Evolutionary conservation across 768 basidiomycete species (phyloP).

Genomic region (Hygrophoropsis aurantiaca): DNA sequence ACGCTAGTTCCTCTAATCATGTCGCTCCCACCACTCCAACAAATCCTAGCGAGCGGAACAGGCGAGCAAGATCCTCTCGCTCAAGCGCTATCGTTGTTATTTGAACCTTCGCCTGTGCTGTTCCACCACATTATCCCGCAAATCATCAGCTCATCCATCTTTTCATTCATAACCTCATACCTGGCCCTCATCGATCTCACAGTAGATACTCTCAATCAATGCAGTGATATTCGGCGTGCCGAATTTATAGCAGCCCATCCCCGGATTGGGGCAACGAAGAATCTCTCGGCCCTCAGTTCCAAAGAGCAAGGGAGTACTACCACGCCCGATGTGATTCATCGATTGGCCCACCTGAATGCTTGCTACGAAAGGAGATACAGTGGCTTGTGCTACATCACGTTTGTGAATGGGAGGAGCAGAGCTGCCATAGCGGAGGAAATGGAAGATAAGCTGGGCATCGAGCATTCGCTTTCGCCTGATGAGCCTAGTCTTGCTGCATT

Average conservation of each 20-base stretch:
- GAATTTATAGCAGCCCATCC: slow-evolving; percentile 84
- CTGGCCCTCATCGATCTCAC: slow-evolving; percentile 54
- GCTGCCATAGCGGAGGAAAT: slow-evolving; percentile 75
- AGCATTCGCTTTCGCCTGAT: slow-evolving; percentile 46
- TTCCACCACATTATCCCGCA: slow-evolving; percentile 52
- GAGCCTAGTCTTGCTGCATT: slow-evolving; percentile 41
- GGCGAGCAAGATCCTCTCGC: neutral
- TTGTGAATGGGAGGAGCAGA: slow-evolving; percentile 83
- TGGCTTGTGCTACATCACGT: slow-evolving; percentile 85
- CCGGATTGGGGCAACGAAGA: slow-evolving; percentile 81
- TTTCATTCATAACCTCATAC: slow-evolving; percentile 39
- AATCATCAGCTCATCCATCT: slow-evolving; percentile 34
- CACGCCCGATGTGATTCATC: slow-evolving; percentile 69
- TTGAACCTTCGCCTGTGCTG: slow-evolving; percentile 70
- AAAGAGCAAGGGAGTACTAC: slow-evolving; percentile 69
- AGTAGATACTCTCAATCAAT: slow-evolving; percentile 45
- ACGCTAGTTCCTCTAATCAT: neutral
- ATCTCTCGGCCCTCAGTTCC: slow-evolving; percentile 72
- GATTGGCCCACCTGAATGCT: slow-evolving; percentile 73
- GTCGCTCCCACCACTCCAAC: slow-evolving; percentile 34
- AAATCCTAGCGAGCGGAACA: slow-evolving; percentile 17
- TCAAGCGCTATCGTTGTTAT: slow-evolving; percentile 35
- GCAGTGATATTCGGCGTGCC: slow-evolving; percentile 37
- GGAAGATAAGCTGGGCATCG: slow-evolving; percentile 60
- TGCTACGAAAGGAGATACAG: slow-evolving; percentile 75